Conservation (phyloP, 495 filamentous ascomycete genomes). For the Penicillium dipodomyicola region DNA sequence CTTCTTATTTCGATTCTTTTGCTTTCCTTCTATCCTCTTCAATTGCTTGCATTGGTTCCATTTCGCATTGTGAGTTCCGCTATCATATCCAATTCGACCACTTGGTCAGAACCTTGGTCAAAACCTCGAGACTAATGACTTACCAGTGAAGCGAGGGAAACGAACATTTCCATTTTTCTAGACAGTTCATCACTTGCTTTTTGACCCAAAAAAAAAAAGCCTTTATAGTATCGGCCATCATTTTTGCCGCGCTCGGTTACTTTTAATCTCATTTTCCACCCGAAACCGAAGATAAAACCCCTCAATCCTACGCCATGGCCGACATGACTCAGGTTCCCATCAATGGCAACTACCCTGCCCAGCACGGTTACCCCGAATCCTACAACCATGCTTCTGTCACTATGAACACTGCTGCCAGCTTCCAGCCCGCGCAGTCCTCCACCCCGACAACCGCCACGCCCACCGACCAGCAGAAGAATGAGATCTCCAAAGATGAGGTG, state of each 20-base stretch:
- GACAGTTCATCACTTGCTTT: constrained; percentile 11
- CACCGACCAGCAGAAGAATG: constrained; percentile 43
- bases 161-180: constrained; percentile 19
- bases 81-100: constrained; percentile 7
- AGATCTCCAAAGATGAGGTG: constrained; percentile 76
- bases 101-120: not conserved
- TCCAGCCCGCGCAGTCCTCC: constrained; percentile 46
- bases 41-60: constrained; percentile 31
- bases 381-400: constrained; percentile 37
- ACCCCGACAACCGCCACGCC: constrained; percentile 44
- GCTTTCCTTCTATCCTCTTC: constrained; percentile 21
- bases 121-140: constrained; percentile 7
- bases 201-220: constrained; percentile 3
- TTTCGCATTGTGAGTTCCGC: constrained; percentile 39
- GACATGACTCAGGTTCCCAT: constrained; percentile 45
- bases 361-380: constrained; percentile 42
- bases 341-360: constrained; percentile 47
- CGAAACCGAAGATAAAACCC: constrained; percentile 14
- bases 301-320: constrained; percentile 37
- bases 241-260: constrained; percentile 20
- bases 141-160: constrained; percentile 24
- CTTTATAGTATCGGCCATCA: not conserved
- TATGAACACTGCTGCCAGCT: constrained; percentile 41
- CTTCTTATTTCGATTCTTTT: constrained; percentile 16
- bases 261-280: constrained; percentile 21